Base-by-base conservation (phyloP, 2,329 filamentous ascomycete genomes). In the Cercospora canescens region DNA sequence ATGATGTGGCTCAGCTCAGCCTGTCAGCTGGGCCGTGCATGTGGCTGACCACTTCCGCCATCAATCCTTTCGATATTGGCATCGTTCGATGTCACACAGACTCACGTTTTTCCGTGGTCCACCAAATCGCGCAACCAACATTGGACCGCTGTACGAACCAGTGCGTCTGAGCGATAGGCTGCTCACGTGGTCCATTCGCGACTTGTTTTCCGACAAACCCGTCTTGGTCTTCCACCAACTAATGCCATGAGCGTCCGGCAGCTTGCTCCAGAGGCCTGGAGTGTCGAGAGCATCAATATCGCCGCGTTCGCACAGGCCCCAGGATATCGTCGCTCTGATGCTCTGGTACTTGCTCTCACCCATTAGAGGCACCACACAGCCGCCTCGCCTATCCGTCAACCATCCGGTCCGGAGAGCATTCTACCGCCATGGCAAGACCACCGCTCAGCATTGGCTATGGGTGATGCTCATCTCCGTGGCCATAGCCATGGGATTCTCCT, bases 391-490 rank as follows among this genome's bases (percentile, higher is more conserved):
- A 69, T 80, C 84, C 67, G 81, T 86, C 54, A 83, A 83, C 63
- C 89, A 93, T 77, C 89, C 90, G 48, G 80, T 93, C 50, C 88
- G 90, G 66, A 79, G 79, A 71, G 81, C 82, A 59, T 89, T 92
- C 76, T 84, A 89, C 70, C 88, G 87, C 67, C 91, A 93, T 80
- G 91, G 90, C 68, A 87, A 86, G 67, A 86, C 87, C 67, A 88
- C 89, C 45, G 89, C 91, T 34, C 87, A 87, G 62, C 89, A 94
- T 83, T 91, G 92, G 75, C 85, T 92, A 62, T 83, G 87, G 37
- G 89, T 89, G n/a, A 86, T 94, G 67, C 81, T 94, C 70, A 81
- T 92, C 63, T 92, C 91, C n/a, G 88, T 91, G 62, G 86, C 87
- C 50, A 84, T 92, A 65, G 90, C 90, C 63, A 86, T 90, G 54